A percentile compares a stretch with the other conserved stretches of the same genome.
These are phyloP conservation scores for Cyberlindnera maritima DNA, from an alignment of 805 yeast genomes.

Conservation along the genomic window DNA sequence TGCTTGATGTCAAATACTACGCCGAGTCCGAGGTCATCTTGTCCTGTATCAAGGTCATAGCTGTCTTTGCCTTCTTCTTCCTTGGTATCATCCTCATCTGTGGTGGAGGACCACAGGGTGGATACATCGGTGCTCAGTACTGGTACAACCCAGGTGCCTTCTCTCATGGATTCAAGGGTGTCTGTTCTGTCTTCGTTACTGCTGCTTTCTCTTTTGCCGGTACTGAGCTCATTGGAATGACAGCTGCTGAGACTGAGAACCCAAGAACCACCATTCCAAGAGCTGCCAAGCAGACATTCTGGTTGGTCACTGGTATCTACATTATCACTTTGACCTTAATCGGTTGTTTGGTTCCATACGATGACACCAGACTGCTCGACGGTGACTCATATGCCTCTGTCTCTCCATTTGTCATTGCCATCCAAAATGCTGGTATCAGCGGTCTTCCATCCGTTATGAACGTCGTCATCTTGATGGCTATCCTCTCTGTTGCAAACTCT, in stretches of 20 bases:
- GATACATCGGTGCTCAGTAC: constrained; percentile 46
- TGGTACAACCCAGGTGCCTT: constrained; percentile 56
- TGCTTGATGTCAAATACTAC: constrained; percentile 49
- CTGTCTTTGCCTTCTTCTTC: constrained; percentile 47
- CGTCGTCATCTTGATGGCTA: constrained; percentile 64
- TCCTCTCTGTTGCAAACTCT: constrained; percentile 69
- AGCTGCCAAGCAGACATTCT: constrained; percentile 78
- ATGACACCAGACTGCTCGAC: constrained; percentile 45
- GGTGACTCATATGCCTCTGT: constrained; percentile 56
- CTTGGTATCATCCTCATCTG: constrained; percentile 46
- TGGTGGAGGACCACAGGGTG: constrained; percentile 52
- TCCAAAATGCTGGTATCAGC: constrained; percentile 56
- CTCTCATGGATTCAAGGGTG: constrained; percentile 58
- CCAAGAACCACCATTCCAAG: constrained; percentile 67
- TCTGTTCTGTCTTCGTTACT: constrained; percentile 67
- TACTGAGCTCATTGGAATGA: constrained; percentile 68
- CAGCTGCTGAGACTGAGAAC: constrained; percentile 73
- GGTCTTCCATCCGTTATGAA: constrained; percentile 67
- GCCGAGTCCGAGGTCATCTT: constrained; percentile 55
- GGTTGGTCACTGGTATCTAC: constrained; percentile 73
- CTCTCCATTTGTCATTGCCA: constrained; percentile 78
- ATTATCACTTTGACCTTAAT: constrained; percentile 50
- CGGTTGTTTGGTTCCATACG: constrained; percentile 73
- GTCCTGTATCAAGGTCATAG: constrained; percentile 44
- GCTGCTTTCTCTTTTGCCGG: constrained; percentile 78